Evolutionary conservation across 2,329 filamentous ascomycete species (phyloP).

Genomic region (Stachybotrys chartarum): DNA sequence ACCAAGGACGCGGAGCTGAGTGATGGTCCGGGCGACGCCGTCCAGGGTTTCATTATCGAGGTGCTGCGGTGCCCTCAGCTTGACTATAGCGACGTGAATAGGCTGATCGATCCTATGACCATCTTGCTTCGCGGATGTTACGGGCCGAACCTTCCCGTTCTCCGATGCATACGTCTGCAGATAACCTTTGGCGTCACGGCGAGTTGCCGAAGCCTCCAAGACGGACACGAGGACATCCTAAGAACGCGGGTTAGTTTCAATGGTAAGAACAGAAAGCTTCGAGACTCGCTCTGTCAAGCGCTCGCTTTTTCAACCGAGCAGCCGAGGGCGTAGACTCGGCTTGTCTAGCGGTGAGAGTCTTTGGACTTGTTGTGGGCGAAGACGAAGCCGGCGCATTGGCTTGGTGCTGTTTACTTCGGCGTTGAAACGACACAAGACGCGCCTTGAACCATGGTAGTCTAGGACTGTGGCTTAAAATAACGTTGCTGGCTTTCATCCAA

Average conservation of each 20-base stretch:
- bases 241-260: slow-evolving; percentile 4
- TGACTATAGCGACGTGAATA: slow-evolving; percentile 71
- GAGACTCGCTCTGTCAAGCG: slow-evolving; percentile 22
- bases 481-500: slow-evolving; percentile 31
- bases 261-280: neutral
- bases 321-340: slow-evolving; percentile 20
- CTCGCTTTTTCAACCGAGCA: slow-evolving; percentile 21
- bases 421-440: neutral
- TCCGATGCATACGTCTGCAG: slow-evolving; percentile 67
- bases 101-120: slow-evolving; percentile 15
- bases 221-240: slow-evolving; percentile 83
- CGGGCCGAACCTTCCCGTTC: slow-evolving; percentile 14
- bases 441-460: slow-evolving; percentile 4
- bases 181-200: slow-evolving; percentile 87
- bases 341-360: neutral
- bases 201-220: slow-evolving; percentile 81
- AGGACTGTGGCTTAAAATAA: slow-evolving; percentile 20
- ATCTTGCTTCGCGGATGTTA: slow-evolving; percentile 26
- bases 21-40: slow-evolving; percentile 76
- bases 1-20: slow-evolving; percentile 75
- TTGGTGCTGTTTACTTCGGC: slow-evolving; percentile 1
- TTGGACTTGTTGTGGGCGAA: neutral
- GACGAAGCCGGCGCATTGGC: neutral
- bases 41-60: slow-evolving; percentile 62
- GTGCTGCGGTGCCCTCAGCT: slow-evolving; percentile 66